These are phyloP conservation scores for Neurospora tetraspora DNA, from an alignment of 495 filamentous ascomycete species.

Conservation along the genomic window DNA sequence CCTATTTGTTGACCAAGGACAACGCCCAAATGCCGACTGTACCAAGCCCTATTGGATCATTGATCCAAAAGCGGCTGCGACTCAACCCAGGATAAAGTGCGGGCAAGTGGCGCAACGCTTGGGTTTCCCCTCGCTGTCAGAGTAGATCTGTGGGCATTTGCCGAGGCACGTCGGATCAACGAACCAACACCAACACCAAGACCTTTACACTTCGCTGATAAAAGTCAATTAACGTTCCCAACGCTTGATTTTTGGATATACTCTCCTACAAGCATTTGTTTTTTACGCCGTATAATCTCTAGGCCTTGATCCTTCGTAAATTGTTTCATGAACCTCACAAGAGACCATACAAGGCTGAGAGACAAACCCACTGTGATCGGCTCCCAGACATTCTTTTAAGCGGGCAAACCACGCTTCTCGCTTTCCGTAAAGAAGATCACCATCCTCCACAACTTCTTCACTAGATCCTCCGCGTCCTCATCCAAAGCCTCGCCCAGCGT, in stretches of 20 bases:
- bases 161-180: neutral
- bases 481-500: conserved; percentile 83
- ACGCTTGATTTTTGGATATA: neutral
- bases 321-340: neutral
- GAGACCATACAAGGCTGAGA: neutral
- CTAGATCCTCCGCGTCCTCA: conserved; percentile 87
- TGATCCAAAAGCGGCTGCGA: neutral
- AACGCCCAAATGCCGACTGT: neutral
- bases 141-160: neutral
- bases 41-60: neutral
- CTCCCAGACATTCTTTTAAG: conserved; percentile 24
- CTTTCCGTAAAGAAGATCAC: conserved; percentile 96
- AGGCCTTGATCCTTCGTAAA: neutral
- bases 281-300: neutral
- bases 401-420: conserved; percentile 81
- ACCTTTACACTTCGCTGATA: neutral
- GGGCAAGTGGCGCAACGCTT: neutral
- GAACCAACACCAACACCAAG: neutral
- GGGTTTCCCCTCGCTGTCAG: neutral
- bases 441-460: conserved; percentile 97
- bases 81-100: neutral
- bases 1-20: neutral
- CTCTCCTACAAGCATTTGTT: neutral
- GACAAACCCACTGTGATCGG: neutral
- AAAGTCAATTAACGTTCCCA: neutral